A percentile compares a stretch with the other conserved stretches of the same genome.
Evolutionary conservation across 768 basidiomycete species (phyloP).

Genomic region (Termitomyces sp.): DNA sequence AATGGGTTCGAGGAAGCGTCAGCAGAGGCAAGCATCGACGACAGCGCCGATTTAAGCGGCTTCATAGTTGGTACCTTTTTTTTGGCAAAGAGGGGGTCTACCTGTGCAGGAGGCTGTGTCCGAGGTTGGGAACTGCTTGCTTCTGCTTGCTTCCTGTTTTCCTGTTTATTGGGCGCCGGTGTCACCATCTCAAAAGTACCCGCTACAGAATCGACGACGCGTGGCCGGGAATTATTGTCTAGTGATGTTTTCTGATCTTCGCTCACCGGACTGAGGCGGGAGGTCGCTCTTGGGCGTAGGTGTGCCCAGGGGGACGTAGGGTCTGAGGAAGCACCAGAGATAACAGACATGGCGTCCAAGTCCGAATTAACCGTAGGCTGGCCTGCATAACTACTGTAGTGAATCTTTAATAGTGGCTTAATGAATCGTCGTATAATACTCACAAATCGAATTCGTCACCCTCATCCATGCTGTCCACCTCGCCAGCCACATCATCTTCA

Average conservation of each 20-base stretch:
- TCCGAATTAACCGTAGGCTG: slow-evolving; percentile 51
- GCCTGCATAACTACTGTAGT: slow-evolving; percentile 58
- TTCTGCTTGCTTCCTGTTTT: slow-evolving; percentile 18
- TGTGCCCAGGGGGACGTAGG: slow-evolving; percentile 45
- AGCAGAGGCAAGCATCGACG: slow-evolving; percentile 70
- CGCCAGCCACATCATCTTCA: slow-evolving; percentile 41
- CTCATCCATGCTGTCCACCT: slow-evolving; percentile 52
- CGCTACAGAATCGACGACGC: slow-evolving; percentile 24
- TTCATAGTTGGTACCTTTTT: slow-evolving; percentile 41
- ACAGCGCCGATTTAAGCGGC: slow-evolving; percentile 59
- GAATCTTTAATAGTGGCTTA: background rate
- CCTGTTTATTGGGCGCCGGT: slow-evolving; percentile 25
- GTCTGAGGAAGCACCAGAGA: slow-evolving; percentile 55
- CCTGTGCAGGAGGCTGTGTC: slow-evolving; percentile 13
- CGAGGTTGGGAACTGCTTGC: slow-evolving; percentile 8
- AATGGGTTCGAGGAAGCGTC: slow-evolving; percentile 78
- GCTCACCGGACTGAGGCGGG: slow-evolving; percentile 59
- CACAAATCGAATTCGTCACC: slow-evolving; percentile 81
- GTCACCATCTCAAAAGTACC: slow-evolving; percentile 58
- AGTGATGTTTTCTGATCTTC: slow-evolving; percentile 38
- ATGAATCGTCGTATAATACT: slow-evolving; percentile 19
- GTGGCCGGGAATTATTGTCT: slow-evolving; percentile 7
- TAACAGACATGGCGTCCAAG: slow-evolving; percentile 59
- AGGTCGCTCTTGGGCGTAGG: slow-evolving; percentile 31
- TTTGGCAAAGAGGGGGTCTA: slow-evolving; percentile 46